Evolutionary conservation across 306 rosid species (phyloP).

Genomic region (Glycine tomentella): DNA sequence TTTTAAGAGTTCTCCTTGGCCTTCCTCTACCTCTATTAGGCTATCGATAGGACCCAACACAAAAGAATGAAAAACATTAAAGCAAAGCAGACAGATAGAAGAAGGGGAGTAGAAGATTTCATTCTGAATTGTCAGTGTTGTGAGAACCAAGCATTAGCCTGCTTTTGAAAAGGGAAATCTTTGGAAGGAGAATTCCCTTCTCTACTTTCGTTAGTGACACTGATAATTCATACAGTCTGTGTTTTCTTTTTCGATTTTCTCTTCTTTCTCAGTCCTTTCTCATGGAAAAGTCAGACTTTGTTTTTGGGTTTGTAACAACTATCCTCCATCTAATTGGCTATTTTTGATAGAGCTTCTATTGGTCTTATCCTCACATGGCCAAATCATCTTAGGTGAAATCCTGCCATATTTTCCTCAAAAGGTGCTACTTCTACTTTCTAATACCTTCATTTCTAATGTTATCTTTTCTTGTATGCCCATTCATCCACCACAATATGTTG

Average conservation of each 20-base stretch:
- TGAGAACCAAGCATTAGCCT: neutral
- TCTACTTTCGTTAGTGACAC: neutral
- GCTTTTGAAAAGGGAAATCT: neutral
- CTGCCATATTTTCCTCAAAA: conserved; percentile 20
- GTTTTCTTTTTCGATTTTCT: neutral
- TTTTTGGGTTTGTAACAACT: neutral
- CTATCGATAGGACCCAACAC: neutral
- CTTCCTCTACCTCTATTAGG: conserved; percentile 28
- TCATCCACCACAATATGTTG: too few relatives aligned
- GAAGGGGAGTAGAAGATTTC: neutral
- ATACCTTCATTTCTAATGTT: too few relatives aligned
- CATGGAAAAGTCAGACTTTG: neutral
- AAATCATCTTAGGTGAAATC: conserved; percentile 12
- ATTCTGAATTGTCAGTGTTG: neutral
- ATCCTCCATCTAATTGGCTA: conserved; percentile 12
- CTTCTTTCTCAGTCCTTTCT: conserved; percentile 12
- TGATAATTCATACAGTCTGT: neutral
- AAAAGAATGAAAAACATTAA: neutral
- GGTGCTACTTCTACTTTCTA: neutral
- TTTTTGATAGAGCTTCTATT: conserved; percentile 19
- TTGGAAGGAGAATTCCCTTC: neutral
- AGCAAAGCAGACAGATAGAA: neutral
- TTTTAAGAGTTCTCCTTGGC: neutral
- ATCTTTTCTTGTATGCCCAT: neutral
- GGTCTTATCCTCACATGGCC: neutral